phyloP scores from a whole-genome alignment of 2,329 filamentous ascomycete genomes.

The Amauroascus verrucosus region DNA sequence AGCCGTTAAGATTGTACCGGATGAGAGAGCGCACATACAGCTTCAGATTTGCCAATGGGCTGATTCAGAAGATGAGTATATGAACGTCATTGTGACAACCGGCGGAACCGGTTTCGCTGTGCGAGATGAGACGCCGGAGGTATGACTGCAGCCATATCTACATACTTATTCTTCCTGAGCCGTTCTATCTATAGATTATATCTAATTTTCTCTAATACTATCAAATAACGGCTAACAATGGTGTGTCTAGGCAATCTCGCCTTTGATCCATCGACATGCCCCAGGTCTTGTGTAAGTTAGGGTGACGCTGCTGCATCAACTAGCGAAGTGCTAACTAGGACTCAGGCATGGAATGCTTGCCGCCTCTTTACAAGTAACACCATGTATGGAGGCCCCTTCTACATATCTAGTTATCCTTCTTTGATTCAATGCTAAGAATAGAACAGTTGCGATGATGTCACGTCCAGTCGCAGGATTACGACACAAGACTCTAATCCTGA shows the following conservation, averaged over 20 bases:
- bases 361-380: slow-evolving; percentile 72
- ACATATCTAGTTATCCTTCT: not conserved
- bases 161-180: not conserved
- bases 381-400: slow-evolving; percentile 53
- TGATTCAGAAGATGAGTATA: slow-evolving; percentile 47
- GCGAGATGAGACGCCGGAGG: slow-evolving; percentile 80
- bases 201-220: too few relatives aligned
- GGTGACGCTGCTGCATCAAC: not conserved
- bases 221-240: not conserved
- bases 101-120: slow-evolving; percentile 88
- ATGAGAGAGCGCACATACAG: slow-evolving; percentile 66
- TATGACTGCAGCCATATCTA: slow-evolving; percentile 26
- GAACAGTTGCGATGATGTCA: slow-evolving; percentile 85
- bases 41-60: slow-evolving; percentile 61
- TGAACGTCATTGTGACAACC: slow-evolving; percentile 74
- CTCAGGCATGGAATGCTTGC: slow-evolving; percentile 79
- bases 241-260: slow-evolving; percentile 55
- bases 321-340: not conserved
- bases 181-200: not conserved
- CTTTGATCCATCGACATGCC: slow-evolving; percentile 73
- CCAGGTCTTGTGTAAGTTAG: slow-evolving; percentile 63
- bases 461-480: slow-evolving; percentile 82
- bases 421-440: slow-evolving; percentile 16
- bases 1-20: slow-evolving; percentile 65
- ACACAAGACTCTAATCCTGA: slow-evolving; percentile 71